Percentiles rank a stretch among this genome's conserved stretches.
phyloP scores from a whole-genome alignment of 2,329 filamentous ascomycete genomes.

The Fusarium brevicatenulatum region DNA sequence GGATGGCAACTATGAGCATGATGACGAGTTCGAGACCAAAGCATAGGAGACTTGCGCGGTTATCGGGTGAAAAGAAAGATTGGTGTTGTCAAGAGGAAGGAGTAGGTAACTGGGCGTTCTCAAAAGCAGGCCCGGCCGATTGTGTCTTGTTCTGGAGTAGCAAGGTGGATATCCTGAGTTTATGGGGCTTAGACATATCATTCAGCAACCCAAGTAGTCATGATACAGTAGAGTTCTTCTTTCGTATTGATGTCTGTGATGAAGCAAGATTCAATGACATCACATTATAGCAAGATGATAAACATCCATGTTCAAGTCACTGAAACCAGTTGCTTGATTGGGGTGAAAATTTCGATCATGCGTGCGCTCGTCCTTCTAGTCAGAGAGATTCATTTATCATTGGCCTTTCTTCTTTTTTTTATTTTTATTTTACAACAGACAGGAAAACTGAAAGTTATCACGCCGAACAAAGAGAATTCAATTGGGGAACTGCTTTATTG shows the following conservation, averaged over 20 bases:
- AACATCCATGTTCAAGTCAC: neutral
- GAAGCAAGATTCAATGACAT: neutral
- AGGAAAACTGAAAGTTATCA: slow-evolving; percentile 8
- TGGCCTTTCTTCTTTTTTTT: neutral
- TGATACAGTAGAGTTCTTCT: slow-evolving; percentile 7
- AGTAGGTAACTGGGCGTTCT: slow-evolving; percentile 28
- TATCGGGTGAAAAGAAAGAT: slow-evolving; percentile 1
- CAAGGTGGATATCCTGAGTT: slow-evolving; percentile 10
- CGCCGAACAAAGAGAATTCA: slow-evolving; percentile 13
- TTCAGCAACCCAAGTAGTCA: slow-evolving; percentile 16
- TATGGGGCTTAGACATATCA: slow-evolving; percentile 19
- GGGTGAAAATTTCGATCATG: neutral
- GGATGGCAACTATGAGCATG: slow-evolving; percentile 44
- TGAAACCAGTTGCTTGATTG: neutral
- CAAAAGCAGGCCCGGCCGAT: slow-evolving; percentile 24
- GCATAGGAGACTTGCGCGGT: slow-evolving; percentile 34
- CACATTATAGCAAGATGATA: neutral
- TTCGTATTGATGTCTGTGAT: neutral
- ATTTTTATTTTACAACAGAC: neutral
- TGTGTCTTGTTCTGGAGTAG: slow-evolving; percentile 7
- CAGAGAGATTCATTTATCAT: neutral
- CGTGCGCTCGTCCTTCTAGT: slow-evolving; percentile 8
- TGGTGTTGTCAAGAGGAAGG: slow-evolving; percentile 14
- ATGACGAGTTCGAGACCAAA: slow-evolving; percentile 61
- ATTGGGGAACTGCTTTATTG: slow-evolving; percentile 45